Evolutionary conservation across 2,329 filamentous ascomycete species (phyloP).

Genomic region (Epichloe gansuensis): DNA sequence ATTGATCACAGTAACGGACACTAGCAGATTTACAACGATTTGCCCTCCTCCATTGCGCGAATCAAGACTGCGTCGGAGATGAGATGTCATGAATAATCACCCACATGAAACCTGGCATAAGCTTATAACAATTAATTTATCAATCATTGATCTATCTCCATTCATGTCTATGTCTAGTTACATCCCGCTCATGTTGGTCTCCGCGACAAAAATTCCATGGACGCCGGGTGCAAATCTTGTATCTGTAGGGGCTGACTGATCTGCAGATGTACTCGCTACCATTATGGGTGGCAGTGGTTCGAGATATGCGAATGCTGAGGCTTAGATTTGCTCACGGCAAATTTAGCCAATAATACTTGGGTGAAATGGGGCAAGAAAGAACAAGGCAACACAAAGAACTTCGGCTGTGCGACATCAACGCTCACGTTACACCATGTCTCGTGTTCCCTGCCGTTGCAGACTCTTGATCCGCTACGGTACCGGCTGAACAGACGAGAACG

Average conservation of each 20-base stretch:
- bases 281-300: background rate
- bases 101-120: too few relatives aligned
- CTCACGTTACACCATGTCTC: background rate
- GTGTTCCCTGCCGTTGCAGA: slow-evolving; percentile 8
- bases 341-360: background rate
- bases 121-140: too few relatives aligned
- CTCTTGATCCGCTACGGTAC: slow-evolving; percentile 18
- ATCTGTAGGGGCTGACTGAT: background rate
- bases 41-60: too few relatives aligned
- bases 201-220: background rate
- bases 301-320: background rate
- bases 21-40: too few relatives aligned
- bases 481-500: slow-evolving; percentile 19
- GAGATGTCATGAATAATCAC: too few relatives aligned
- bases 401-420: background rate
- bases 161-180: background rate
- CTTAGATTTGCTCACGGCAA: background rate
- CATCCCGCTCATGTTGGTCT: background rate
- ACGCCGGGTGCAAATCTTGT: background rate
- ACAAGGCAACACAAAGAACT: background rate
- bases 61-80: too few relatives aligned
- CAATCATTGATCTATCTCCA: background rate
- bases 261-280: background rate
- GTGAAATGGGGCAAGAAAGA: background rate
- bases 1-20: too few relatives aligned